Percentiles rank a stretch among this genome's conserved stretches.
Conservation (phyloP, 192 early-diverging fungal genomes). For the Gonapodya sp. region DNA sequence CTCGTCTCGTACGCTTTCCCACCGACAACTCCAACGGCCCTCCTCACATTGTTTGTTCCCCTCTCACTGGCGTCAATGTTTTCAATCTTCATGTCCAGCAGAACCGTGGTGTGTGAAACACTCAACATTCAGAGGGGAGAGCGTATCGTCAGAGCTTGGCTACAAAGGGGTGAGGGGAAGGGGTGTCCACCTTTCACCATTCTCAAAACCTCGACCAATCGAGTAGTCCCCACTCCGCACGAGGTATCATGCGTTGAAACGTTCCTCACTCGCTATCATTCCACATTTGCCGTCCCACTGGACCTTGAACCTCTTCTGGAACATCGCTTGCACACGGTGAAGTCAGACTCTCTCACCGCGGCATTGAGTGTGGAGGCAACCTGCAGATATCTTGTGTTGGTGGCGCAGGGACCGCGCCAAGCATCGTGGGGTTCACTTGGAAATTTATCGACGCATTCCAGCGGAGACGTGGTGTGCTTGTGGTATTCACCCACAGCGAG, state of each 20-base stretch:
- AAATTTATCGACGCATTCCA: background rate
- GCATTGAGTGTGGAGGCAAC: slow-evolving; percentile 21
- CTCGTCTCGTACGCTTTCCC: slow-evolving; percentile 31
- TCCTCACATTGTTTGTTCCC: slow-evolving; percentile 57
- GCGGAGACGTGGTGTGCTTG: slow-evolving; percentile 29
- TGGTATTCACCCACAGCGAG: slow-evolving; percentile 46
- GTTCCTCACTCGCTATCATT: slow-evolving; percentile 36
- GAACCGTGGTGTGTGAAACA: slow-evolving; percentile 45
- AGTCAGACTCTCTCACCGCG: slow-evolving; percentile 12
- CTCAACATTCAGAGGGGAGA: slow-evolving; percentile 47
- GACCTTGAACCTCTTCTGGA: slow-evolving; percentile 37
- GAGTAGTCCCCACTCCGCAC: slow-evolving; percentile 15
- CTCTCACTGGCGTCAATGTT: slow-evolving; percentile 60
- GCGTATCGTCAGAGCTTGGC: slow-evolving; percentile 6
- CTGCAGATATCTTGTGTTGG: slow-evolving; percentile 28
- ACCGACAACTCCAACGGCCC: slow-evolving; percentile 36
- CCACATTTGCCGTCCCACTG: slow-evolving; percentile 30
- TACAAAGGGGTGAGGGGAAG: background rate
- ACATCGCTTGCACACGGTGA: slow-evolving; percentile 16
- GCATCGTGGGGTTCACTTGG: background rate
- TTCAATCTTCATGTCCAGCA: slow-evolving; percentile 60
- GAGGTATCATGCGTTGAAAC: slow-evolving; percentile 26
- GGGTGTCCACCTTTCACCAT: slow-evolving; percentile 15
- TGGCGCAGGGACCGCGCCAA: background rate
- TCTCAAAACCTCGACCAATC: background rate